Evolutionary conservation across 2,329 filamentous ascomycete genomes (phyloP).

Genomic region (Talaromyces amestolkiae): DNA sequence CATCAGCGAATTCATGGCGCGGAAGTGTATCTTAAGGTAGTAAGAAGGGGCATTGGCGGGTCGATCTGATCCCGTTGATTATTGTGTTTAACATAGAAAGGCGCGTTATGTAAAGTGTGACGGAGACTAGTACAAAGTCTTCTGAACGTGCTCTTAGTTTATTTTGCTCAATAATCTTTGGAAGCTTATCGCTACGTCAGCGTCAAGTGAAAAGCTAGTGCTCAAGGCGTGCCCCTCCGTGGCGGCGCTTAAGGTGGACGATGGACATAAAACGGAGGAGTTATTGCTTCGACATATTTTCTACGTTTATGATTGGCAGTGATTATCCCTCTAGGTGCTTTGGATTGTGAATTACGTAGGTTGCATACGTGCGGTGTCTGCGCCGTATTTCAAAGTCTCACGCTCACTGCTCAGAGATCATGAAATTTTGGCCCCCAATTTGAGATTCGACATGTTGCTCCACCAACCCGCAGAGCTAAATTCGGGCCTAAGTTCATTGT

Average conservation of each 20-base stretch:
- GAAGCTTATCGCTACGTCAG: neutral
- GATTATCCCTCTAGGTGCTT: neutral
- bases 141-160: neutral
- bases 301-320: neutral
- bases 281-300: neutral
- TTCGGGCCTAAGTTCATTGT: neutral
- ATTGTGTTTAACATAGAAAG: neutral
- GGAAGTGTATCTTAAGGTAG: neutral
- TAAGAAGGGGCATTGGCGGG: neutral
- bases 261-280: neutral
- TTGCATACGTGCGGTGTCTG: neutral
- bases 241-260: neutral
- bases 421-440: neutral
- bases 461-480: neutral
- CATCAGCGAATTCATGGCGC: neutral
- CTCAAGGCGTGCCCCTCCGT: neutral
- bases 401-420: neutral
- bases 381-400: neutral
- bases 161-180: neutral
- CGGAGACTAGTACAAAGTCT: neutral
- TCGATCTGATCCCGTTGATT: neutral
- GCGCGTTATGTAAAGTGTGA: neutral
- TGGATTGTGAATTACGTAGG: neutral
- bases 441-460: neutral
- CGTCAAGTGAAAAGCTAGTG: neutral